Conservation (phyloP, 2,329 filamentous ascomycete species). For the Diaporthe ilicicola region DNA sequence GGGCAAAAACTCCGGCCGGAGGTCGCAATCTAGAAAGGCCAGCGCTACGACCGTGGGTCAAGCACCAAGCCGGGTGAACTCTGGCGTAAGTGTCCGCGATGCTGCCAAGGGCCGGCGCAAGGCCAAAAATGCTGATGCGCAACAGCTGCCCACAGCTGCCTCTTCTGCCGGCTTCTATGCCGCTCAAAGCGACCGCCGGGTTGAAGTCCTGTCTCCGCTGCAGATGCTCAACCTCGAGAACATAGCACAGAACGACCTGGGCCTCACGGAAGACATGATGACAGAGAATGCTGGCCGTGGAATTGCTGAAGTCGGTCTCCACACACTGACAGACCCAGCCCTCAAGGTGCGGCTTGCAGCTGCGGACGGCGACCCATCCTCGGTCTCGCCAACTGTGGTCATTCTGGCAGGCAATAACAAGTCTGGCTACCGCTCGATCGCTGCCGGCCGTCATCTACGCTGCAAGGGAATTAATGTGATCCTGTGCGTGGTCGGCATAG, state of each 20-base stretch:
- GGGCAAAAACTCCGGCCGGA: conserved; percentile 57
- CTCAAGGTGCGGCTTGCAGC: conserved; percentile 63
- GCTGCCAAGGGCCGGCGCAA: conserved; percentile 40
- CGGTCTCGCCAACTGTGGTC: conserved; percentile 58
- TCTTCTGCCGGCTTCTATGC: conserved; percentile 58
- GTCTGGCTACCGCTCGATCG: conserved; percentile 83
- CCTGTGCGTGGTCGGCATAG: conserved; percentile 84
- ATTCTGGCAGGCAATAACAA: conserved; percentile 97
- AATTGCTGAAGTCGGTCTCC: conserved; percentile 84
- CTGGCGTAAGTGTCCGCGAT: conserved; percentile 47
- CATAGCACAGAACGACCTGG: conserved; percentile 86
- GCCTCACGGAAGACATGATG: conserved; percentile 88
- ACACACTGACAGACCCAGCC: conserved; percentile 70
- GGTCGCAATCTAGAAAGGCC: conserved; percentile 67
- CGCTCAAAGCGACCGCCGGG: conserved; percentile 61
- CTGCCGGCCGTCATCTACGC: conserved; percentile 85
- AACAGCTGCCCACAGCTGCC: conserved; percentile 45
- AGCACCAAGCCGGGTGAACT: conserved; percentile 58
- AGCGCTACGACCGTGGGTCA: conserved; percentile 53
- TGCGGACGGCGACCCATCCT: conserved; percentile 40
- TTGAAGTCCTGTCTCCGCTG: conserved; percentile 73
- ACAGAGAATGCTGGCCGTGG: conserved; percentile 90
- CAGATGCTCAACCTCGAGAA: conserved; percentile 95
- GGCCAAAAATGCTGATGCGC: conserved; percentile 45
- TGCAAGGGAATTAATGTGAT: conserved; percentile 84